Evolutionary conservation across 257 asterid genomes (phyloP).

Genomic region (Fraxinus cuspidata): DNA sequence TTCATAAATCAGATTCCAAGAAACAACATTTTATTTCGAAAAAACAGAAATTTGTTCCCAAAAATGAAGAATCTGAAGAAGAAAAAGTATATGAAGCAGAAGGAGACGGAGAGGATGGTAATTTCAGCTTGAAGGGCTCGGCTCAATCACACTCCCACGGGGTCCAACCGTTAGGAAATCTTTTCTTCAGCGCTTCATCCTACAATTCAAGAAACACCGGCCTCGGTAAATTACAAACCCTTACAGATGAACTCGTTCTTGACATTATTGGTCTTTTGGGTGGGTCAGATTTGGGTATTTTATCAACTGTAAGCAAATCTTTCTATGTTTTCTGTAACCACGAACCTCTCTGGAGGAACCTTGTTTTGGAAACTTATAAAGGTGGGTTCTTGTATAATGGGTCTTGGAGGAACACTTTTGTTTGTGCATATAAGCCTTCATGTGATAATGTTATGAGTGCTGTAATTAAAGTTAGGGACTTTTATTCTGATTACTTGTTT

Average conservation of each 20-base stretch:
- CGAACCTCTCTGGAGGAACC: conserved; percentile 91
- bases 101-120: conserved; percentile 49
- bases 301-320: conserved; percentile 86
- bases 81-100: conserved; percentile 27
- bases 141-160: conserved; percentile 64
- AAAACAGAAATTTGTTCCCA: conserved; percentile 28
- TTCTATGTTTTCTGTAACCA: conserved; percentile 87
- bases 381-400: conserved; percentile 62
- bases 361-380: conserved; percentile 58
- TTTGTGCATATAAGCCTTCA: conserved; percentile 33
- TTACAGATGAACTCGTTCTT: conserved; percentile 85
- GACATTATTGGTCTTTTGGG: conserved; percentile 73
- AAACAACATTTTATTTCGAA: conserved; percentile 24
- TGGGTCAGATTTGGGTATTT: conserved; percentile 64
- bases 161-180: conserved; percentile 90
- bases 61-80: conserved; percentile 30
- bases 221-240: conserved; percentile 66
- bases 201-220: conserved; percentile 75
- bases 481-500: conserved; percentile 93
- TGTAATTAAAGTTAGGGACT: conserved; percentile 64
- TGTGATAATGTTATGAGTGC: conserved; percentile 29
- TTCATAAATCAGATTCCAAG: conserved; percentile 31
- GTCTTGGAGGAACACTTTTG: conserved; percentile 71
- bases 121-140: conserved; percentile 67
- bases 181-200: conserved; percentile 59